These are phyloP conservation scores for Neonectria faginata DNA, from an alignment of 2,329 filamentous ascomycete genomes.

Conservation along the genomic window DNA sequence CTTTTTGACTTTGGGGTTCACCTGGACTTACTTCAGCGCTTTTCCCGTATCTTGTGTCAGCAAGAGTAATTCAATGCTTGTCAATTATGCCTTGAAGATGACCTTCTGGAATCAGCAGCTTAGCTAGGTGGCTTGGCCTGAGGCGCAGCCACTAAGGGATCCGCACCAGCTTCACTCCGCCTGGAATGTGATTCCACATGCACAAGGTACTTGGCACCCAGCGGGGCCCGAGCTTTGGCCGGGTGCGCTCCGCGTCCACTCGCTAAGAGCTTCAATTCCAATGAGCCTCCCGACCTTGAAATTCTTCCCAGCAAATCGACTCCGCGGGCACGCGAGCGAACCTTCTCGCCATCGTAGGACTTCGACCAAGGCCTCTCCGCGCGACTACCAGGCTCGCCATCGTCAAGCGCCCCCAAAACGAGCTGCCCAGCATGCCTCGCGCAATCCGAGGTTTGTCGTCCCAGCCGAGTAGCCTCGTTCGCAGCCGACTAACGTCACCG, in stretches of 20 bases:
- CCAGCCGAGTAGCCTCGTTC: background rate
- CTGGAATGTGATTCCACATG: constrained; percentile 26
- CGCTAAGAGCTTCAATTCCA: constrained; percentile 3
- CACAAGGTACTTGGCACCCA: background rate
- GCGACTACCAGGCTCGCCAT: background rate
- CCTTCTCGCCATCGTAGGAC: constrained; percentile 11
- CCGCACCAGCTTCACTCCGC: constrained; percentile 10
- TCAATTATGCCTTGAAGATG: background rate
- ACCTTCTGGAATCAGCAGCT: background rate
- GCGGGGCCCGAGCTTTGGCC: constrained; percentile 22
- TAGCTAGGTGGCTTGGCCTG: constrained; percentile 10
- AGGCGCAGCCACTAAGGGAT: constrained; percentile 19
- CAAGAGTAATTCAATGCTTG: background rate
- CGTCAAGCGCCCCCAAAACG: background rate
- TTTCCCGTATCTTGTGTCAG: background rate
- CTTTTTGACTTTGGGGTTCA: background rate
- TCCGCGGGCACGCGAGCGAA: constrained; percentile 11
- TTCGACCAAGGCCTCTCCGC: constrained; percentile 3
- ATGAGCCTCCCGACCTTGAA: constrained; percentile 6
- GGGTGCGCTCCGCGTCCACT: background rate
- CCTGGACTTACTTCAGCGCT: background rate
- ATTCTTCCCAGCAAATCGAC: constrained; percentile 11
- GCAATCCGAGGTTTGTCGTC: constrained; percentile 63
- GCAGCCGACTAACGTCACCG: constrained; percentile 9
- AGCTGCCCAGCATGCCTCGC: constrained; percentile 61